Base-by-base conservation (phyloP, 2,329 filamentous ascomycete genomes). In the Pestalotiopsis sp. region DNA sequence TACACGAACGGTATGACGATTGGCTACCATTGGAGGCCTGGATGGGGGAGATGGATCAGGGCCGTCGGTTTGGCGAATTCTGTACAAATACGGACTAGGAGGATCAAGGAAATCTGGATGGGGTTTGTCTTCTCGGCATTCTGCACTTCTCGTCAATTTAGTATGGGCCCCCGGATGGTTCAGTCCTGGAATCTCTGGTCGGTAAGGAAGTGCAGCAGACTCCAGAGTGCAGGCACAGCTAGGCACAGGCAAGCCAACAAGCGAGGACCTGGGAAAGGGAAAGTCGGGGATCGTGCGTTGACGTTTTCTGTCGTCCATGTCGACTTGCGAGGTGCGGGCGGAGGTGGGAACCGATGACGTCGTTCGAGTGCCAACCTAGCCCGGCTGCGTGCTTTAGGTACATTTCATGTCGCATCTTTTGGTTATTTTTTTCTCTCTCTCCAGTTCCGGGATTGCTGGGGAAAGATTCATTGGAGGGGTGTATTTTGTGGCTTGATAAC, bases 401-500 rank as follows among this genome's bases (percentile, higher is more conserved):
- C 31, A 36, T 36, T 36, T 36, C 31, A 36, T 11, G 31, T 36
- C 31, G 31, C 31, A 36, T 36, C 31, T 36, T 36, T 36, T 36
- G 6, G 31, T 9, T 20, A 20, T 17, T 52, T 52, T 52, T 52
- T 52, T 23, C 45, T 52, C 45, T 20, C 45, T 52, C 7, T 36
- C 31, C 31, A 36, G 31, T 7, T 7, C 31, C 31, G 31, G 31
- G 7, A 36, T 36, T 36, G 31, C 31, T 20, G 59, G 59, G 59
- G 31, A 62, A 62, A 20, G 27, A 17, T n/a, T 20, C 4, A 11
- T 20, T 20, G 59, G 59, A 17, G 59, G 59, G 27, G 27, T 27
- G 59, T 13, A 7, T 40, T 62, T 27, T 40, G 59, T 62, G 59
- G 59, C 59, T 62, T 62, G 31, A 62, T 36, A 62, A 40, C 17